Conservation (phyloP, 2,329 filamentous ascomycete species). For the Trichoderma sp. region DNA sequence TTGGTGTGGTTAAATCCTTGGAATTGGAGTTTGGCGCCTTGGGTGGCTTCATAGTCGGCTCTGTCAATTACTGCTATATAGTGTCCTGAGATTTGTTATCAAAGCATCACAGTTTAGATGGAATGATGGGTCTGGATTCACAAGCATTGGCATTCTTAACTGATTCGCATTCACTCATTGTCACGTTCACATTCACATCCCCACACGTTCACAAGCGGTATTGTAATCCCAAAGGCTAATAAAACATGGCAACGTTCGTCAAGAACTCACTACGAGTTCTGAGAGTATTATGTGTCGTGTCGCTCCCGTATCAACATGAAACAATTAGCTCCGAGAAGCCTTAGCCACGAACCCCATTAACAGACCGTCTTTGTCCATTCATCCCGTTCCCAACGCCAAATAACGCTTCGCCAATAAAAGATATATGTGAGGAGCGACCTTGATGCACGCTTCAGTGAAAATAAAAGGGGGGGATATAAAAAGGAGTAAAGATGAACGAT, state of each 20-base stretch:
- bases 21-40: constrained; percentile 34
- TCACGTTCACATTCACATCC: neutral
- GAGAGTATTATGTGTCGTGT: constrained; percentile 8
- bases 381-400: constrained; percentile 2
- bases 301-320: neutral
- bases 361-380: constrained; percentile 1
- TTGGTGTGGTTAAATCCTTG: constrained; percentile 20
- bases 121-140: neutral
- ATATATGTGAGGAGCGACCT: neutral
- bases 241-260: neutral
- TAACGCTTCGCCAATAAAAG: neutral
- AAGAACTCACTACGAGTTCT: neutral
- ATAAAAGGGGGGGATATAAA: neutral
- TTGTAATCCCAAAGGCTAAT: neutral
- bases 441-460: neutral
- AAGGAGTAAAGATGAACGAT: neutral
- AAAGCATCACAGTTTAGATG: constrained; percentile 1
- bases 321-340: neutral
- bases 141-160: neutral
- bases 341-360: neutral
- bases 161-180: neutral
- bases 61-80: constrained; percentile 18
- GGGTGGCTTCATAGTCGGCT: constrained; percentile 26
- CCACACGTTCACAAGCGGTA: neutral
- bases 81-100: constrained; percentile 5